Base-by-base conservation (phyloP, 139 green algal species). In the Chlamydomonas sp. region DNA sequence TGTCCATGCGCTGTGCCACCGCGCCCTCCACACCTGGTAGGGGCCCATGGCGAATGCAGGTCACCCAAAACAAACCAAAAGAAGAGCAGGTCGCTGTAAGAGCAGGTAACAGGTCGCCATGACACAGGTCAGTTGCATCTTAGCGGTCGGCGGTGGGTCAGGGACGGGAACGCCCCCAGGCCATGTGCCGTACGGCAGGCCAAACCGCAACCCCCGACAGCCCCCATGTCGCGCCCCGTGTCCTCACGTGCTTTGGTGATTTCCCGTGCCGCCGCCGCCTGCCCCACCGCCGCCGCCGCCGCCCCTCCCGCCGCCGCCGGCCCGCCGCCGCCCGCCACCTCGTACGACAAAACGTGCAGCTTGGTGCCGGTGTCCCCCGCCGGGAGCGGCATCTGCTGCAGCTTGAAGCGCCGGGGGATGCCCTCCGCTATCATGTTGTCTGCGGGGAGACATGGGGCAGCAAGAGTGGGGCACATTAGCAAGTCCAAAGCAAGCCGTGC, bases 1-100 rank as follows among this genome's bases (percentile, higher is more conserved):
- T 79, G 77, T 95, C 92, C 63, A 94, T 89, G 63, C 90, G 90
- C 66, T 94, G 91, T 31, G 87, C 71, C 59, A 94, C 89, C 12
- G 75, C 63, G 66, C 92, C 92, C 72, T 94, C 92, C 1, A 84
- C 78, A 0, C 84, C 89, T 91, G 77, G 64, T 4, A 18, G 77
- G 1, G 4, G 63, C 4, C 63, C 2, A 3, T 17, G 63, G 15
- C 8, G 20, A 12, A 31, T 5, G 31, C 77, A 18, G 80, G 31
- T 5, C 8, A 63, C 15, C 49, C 10, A 9, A 69, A 12, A 69
- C 10, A 69, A 69, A 69, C 9, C 9, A 69, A 16, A 9, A 69
- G 64, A 12, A 49, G 12, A 49, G 68, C n/a, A 15, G 18, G 68
- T 74, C 14, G 18, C 14, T 74, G 68, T 74, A 15, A 49, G 68